phyloP scores from a whole-genome alignment of 148 eudicot species.

The Cornus kousa region DNA sequence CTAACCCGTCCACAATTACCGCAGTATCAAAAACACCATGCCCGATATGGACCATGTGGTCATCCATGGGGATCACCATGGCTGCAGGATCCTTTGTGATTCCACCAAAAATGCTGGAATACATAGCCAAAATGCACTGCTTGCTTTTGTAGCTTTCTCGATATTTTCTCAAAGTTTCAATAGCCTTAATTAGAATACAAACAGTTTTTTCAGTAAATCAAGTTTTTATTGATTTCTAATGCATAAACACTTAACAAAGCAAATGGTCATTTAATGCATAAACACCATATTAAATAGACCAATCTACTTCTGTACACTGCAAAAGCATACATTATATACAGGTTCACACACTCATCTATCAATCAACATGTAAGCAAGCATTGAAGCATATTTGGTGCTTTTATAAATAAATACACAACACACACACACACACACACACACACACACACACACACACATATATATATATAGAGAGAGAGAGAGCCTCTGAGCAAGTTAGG shows the following conservation, averaged over 20 bases:
- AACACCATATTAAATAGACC: no score
- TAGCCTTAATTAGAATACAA: constrained; percentile 35
- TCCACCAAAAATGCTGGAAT: constrained; percentile 82
- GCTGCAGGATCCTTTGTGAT: constrained; percentile 73
- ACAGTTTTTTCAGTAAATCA: constrained; percentile 4
- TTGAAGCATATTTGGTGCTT: not conserved
- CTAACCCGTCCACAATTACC: constrained; percentile 67
- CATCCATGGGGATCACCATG: constrained; percentile 90
- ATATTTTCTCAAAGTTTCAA: constrained; percentile 49
- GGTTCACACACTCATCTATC: no score
- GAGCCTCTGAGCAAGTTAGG: constrained; percentile 66
- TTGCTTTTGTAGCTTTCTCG: constrained; percentile 45
- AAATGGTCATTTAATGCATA: no score
- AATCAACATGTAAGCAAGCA: not conserved
- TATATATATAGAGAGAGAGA: not conserved
- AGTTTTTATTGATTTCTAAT: not conserved
- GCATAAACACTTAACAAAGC: no score
- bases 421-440: not conserved
- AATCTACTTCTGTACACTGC: no score
- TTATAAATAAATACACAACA: no score
- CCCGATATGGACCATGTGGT: constrained; percentile 97
- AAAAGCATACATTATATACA: no score
- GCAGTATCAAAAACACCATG: constrained; percentile 93
- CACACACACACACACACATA: not conserved
- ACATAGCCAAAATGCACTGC: constrained; percentile 73